These are phyloP conservation scores for Tylopilus sp. DNA, from an alignment of 1,284 basidiomycete species.

Conservation along the genomic window DNA sequence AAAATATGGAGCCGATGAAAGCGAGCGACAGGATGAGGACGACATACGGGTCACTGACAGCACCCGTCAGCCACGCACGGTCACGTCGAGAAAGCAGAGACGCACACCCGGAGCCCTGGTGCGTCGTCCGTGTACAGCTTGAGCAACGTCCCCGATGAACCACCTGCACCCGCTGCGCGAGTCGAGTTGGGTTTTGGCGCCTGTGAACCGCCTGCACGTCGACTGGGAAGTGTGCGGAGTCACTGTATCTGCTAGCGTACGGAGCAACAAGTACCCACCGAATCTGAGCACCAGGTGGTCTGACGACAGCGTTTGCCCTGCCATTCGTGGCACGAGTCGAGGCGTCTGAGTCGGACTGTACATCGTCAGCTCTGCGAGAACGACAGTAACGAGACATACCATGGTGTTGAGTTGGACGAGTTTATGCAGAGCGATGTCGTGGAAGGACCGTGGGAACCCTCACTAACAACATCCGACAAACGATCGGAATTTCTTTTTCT, in stretches of 20 bases:
- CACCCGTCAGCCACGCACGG: slow-evolving; percentile 1
- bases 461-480: background rate
- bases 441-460: slow-evolving; percentile 26
- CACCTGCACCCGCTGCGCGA: slow-evolving; percentile 92
- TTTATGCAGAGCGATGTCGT: slow-evolving; percentile 23
- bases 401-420: slow-evolving; percentile 16
- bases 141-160: slow-evolving; percentile 97
- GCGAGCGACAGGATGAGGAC: slow-evolving; percentile 95
- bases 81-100: slow-evolving; percentile 22
- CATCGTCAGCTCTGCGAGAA: background rate
- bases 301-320: slow-evolving; percentile 49
- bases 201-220: slow-evolving; percentile 69
- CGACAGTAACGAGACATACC: slow-evolving; percentile 19
- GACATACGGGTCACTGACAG: slow-evolving; percentile 89
- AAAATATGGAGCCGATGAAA: slow-evolving; percentile 98
- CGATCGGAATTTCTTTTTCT: slow-evolving; percentile 22
- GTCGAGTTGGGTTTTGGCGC: slow-evolving; percentile 82
- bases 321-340: slow-evolving; percentile 44
- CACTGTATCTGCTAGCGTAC: background rate
- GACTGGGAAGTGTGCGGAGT: slow-evolving; percentile 46
- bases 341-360: slow-evolving; percentile 63
- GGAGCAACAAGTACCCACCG: slow-evolving; percentile 46
- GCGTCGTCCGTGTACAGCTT: slow-evolving; percentile 98
- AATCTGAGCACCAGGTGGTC: slow-evolving; percentile 74
- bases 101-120: slow-evolving; percentile 93